Evolutionary conservation across 441 rosid genomes (phyloP).

Genomic region (Euphorbia schlechtendalii): DNA sequence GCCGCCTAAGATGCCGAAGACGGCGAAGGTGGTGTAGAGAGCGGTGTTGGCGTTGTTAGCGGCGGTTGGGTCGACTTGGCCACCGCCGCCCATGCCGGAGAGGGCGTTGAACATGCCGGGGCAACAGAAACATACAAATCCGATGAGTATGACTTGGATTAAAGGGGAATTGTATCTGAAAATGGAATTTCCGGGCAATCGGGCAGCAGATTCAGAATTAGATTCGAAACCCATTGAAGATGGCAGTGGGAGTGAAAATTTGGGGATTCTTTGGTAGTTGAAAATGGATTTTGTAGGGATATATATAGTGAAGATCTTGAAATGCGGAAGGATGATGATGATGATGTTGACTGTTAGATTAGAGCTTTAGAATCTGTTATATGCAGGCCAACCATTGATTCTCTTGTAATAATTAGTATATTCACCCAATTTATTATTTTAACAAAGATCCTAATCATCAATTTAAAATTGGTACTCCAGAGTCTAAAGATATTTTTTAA

Average conservation of each 20-base stretch:
- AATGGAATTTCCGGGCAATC: background rate
- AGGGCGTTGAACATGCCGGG: constrained; percentile 97
- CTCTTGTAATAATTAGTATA: background rate
- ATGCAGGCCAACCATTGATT: constrained; percentile 5
- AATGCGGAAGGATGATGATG: background rate
- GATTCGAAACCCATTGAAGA: constrained; percentile 11
- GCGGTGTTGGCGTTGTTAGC: constrained; percentile 93
- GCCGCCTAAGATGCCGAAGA: constrained; percentile 80
- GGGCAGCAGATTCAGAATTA: background rate
- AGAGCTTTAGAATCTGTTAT: background rate
- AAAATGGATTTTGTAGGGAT: no score
- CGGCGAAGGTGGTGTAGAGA: constrained; percentile 76
- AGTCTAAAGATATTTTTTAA: no score
- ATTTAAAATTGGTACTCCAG: no score
- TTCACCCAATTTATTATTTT: no score
- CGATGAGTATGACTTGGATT: constrained; percentile 60
- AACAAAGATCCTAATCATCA: no score
- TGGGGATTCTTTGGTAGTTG: background rate
- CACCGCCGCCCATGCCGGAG: constrained; percentile 95
- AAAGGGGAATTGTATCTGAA: constrained; percentile 76
- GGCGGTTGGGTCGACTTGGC: constrained; percentile 70
- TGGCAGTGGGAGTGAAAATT: background rate
- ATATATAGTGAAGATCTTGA: background rate
- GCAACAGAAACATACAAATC: constrained; percentile 88
- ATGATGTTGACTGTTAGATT: no score